Evolutionary conservation across 2,329 filamentous ascomycete genomes (phyloP), one percentile per base, ranked within the genome.

Genomic region (Colletotrichum zoysiae): DNA sequence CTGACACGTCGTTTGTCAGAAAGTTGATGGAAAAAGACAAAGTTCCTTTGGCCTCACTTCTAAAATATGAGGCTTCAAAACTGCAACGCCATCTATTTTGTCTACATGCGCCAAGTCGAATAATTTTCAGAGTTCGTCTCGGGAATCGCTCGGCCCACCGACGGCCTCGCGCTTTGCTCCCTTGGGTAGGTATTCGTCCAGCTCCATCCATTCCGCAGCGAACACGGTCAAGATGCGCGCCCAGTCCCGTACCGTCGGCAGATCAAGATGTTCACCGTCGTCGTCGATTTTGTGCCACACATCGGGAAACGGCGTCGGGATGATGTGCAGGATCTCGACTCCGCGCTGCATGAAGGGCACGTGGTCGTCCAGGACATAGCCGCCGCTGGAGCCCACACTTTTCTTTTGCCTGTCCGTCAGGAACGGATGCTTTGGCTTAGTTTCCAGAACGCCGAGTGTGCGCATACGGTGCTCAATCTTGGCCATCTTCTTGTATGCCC

Each of bases 241-340:
- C 96, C 96, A 99, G 81, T 99, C 96, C 76, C 93, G 88, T 46
- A 95, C 89, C 0, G 93, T 95, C 11, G 89, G 85, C 75, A 92
- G 84, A 80, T 99, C 94, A 67, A 99, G 83, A 82, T 98, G 93
- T 75, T 91, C 90, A 2, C 90, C 95, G 76, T 97, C 92, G 78
- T 99, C 96, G 0, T 91, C 84, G 77, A 95, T 90, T 1, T 86
- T 92, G 82, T 99, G 96, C 96, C 96, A 99, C 1, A 97, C 92
- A 0, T 75, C 57, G 0, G 95, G 95, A 79, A 98, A 98, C 0
- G 92, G 92, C 5, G 85, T 87, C 0, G 95, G 94, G 69, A 99
- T 98, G 35, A 99, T 81, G 82, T 99, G 96, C 70, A 99, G 81
- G 20, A 98, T 87, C 38, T 97, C 92, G 0, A 98, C 95, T 1